Evolutionary conservation across 768 basidiomycete genomes (phyloP), one percentile per base, ranked within the genome.

Genomic region (Lentinus brumalis): DNA sequence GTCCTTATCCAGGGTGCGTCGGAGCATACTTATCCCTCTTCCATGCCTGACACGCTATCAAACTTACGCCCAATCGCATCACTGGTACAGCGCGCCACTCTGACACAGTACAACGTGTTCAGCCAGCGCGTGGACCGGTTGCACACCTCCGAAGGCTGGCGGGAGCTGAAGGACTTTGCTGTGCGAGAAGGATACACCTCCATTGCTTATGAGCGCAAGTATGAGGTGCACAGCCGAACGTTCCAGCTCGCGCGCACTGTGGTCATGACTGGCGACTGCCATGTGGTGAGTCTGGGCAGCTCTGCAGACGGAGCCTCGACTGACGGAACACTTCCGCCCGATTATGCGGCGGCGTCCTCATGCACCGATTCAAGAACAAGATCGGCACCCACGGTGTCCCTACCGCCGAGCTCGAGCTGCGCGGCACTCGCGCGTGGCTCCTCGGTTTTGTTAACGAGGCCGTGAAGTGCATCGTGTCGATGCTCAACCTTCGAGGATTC

Each of bases 351-450:
- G 83, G 85, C 30, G 84, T 93, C 54, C 76, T 78, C 64, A 73
- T 89, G 2, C 91, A 93, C 71, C 80, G 89, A 12, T 78, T 92
- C 50, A 93, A 93, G 76, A 81, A 88, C 71, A 92, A 92, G 73
- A 77, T 91, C 35, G 90, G 91, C 3, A 92, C 91, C 0, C 83
- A 86, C 57, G 77, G 82, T n/a, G 74, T 92, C n/a, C 91, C 90
- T 1, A 92, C 91, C 4, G 90, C 89, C 0, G 90, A 92, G 71
- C 81, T 91, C 46, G 82, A 81, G n/a, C 76, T 92, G n/a, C 76
- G 83, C 56, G 78, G 77, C 35, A 73, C 88, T 0, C n/a, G n/a
- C n/a, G n/a, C n/a, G n/a, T n/a, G n/a, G n/a, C n/a, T n/a, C n/a
- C n/a, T n/a, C n/a, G n/a, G n/a, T n/a, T n/a, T n/a, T n/a, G n/a